Evolutionary conservation across 2,329 filamentous ascomycete genomes (phyloP), one percentile per base, ranked within the genome.

Genomic region (Pezicula radicicola): DNA sequence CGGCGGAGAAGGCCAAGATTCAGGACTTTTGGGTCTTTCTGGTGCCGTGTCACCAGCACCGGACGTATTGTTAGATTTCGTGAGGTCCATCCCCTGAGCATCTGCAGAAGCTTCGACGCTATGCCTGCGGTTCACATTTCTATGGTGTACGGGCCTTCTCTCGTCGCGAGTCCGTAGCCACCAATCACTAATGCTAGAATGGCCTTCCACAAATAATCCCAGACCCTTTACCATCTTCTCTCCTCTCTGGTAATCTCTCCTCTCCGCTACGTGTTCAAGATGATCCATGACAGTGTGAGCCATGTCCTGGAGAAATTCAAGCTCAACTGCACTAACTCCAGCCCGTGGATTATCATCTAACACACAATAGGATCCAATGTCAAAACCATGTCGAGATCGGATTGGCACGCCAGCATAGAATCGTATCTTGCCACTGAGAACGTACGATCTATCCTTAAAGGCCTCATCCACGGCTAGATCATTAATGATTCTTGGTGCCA

Each of bases 281-380:
- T 87, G 83, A 16, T 81, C 75, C 68, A 84, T 81, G 4, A 83
- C 71, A 4, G 80, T 75, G 16, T 69, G 69, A 0, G 77, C 70
- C 61, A 86, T 72, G 39, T 81, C 79, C 45, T 77, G 75, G 62
- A 87, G 69, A 46, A 80, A 81, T 12, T 72, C 70, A 1, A 78
- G 54, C 28, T 80, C 75, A 12, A 73, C 70, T 0, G 66, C 54
- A 9, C 71, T 68, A 7, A 88, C 60, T 0, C 77, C 79, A 44
- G 75, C 58, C 16, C 81, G 76, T 0, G 80, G 76, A 15, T 71
- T 71, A 30, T 78, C 75, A 56, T 86, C 83, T 2, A 84, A 69
- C 2, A 87, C 75, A 50, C 79, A 80, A 50, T 81, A 80, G 12
- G 77, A 77, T 13, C 85, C 85, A 48, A 88, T 81, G 40, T 75